Evolutionary conservation across 2,329 filamentous ascomycete genomes (phyloP).

Genomic region (Aspergillus sojae): DNA sequence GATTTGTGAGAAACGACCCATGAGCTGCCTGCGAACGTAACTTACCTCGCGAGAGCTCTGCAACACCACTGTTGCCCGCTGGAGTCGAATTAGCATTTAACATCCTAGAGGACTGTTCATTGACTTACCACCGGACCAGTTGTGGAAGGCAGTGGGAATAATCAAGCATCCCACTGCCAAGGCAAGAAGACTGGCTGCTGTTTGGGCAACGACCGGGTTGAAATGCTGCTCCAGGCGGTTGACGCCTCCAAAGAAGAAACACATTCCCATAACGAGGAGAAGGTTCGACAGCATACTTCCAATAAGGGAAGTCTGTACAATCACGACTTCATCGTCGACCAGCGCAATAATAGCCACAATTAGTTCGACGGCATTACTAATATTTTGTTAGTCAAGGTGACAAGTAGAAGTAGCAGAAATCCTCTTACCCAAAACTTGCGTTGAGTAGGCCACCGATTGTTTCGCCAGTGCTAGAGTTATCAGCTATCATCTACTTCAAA

Average conservation of each 20-base stretch:
- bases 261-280: slow-evolving; percentile 86
- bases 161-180: slow-evolving; percentile 80
- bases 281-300: slow-evolving; percentile 91
- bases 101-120: not conserved
- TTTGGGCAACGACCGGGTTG: slow-evolving; percentile 90
- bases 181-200: slow-evolving; percentile 77
- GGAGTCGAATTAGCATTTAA: slow-evolving; percentile 8
- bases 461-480: slow-evolving; percentile 65
- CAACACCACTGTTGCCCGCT: slow-evolving; percentile 32
- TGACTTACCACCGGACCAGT: slow-evolving; percentile 49
- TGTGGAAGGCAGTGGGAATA: slow-evolving; percentile 84
- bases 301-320: slow-evolving; percentile 90
- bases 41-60: slow-evolving; percentile 38
- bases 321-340: slow-evolving; percentile 70
- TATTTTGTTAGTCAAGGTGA: slow-evolving; percentile 10
- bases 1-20: not conserved
- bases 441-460: slow-evolving; percentile 87
- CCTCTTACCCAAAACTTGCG: slow-evolving; percentile 71
- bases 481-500: not conserved
- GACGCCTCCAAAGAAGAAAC: slow-evolving; percentile 84
- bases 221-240: slow-evolving; percentile 82
- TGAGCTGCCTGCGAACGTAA: not conserved
- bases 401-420: not conserved
- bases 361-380: slow-evolving; percentile 79
- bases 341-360: slow-evolving; percentile 88